Evolutionary conservation across 192 early-diverging fungal species (phyloP).

Genomic region (Dissophora globulifera): DNA sequence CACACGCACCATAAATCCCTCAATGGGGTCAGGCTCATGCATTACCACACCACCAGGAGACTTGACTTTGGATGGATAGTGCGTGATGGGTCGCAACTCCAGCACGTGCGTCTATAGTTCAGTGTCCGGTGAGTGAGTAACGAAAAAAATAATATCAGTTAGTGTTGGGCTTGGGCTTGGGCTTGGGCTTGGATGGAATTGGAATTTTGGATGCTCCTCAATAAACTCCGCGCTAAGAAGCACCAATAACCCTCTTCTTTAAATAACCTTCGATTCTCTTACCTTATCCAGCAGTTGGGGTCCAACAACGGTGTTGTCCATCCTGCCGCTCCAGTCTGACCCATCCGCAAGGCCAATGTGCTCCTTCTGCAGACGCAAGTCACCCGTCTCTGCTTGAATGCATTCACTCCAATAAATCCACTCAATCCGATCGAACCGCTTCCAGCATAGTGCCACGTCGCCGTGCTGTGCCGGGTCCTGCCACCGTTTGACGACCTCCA

Average conservation of each 20-base stretch:
- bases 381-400: conserved; percentile 24
- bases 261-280: too few species aligned
- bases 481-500: conserved; percentile 48
- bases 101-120: conserved; percentile 46
- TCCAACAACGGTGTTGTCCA: conserved; percentile 43
- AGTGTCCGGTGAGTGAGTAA: background rate
- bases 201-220: too few species aligned
- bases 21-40: conserved; percentile 50
- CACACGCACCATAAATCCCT: conserved; percentile 50
- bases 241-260: background rate
- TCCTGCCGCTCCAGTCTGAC: conserved; percentile 33
- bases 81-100: conserved; percentile 47
- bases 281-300: conserved; percentile 56
- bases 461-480: conserved; percentile 26
- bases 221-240: background rate
- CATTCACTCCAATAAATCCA: conserved; percentile 52
- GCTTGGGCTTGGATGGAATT: too few species aligned
- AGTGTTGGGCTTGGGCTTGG: too few species aligned
- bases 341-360: conserved; percentile 49
- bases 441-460: conserved; percentile 56
- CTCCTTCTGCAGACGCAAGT: conserved; percentile 29
- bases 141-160: background rate
- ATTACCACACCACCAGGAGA: conserved; percentile 5
- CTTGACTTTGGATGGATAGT: conserved; percentile 44
- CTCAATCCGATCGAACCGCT: conserved; percentile 56